Evolutionary conservation across 2,329 filamentous ascomycete genomes (phyloP).

Genomic region (Colletotrichum sp.): DNA sequence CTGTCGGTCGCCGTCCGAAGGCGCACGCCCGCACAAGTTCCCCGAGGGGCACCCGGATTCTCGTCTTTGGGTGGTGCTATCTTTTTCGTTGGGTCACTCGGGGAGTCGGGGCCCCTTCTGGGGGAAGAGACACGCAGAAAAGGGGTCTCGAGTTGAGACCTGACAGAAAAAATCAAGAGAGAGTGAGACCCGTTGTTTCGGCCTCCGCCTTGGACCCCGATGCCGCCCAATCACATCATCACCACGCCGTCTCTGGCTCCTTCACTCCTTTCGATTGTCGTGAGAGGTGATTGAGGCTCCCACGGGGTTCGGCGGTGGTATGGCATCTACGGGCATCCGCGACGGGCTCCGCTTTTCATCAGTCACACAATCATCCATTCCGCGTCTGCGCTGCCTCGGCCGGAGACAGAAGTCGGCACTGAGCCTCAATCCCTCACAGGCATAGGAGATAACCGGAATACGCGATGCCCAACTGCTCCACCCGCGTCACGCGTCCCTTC

Average conservation of each 20-base stretch:
- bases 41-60: slow-evolving; percentile 16
- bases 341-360: neutral
- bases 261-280: neutral
- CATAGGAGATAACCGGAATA: neutral
- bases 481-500: neutral
- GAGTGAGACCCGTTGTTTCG: neutral
- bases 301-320: neutral
- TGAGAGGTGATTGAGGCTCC: slow-evolving; percentile 5
- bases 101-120: slow-evolving; percentile 2
- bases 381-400: neutral
- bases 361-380: neutral
- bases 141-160: neutral
- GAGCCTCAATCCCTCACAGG: neutral
- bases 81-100: neutral
- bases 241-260: neutral
- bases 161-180: neutral
- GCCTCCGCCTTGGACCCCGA: neutral
- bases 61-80: neutral
- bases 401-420: neutral
- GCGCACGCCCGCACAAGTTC: neutral
- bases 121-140: neutral
- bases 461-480: neutral
- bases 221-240: neutral
- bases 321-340: neutral
- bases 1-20: slow-evolving; percentile 18